A percentile compares a stretch with the other conserved stretches of the same genome.
phyloP scores from a whole-genome alignment of 305 asterid genomes.

The Withania somnifera region DNA sequence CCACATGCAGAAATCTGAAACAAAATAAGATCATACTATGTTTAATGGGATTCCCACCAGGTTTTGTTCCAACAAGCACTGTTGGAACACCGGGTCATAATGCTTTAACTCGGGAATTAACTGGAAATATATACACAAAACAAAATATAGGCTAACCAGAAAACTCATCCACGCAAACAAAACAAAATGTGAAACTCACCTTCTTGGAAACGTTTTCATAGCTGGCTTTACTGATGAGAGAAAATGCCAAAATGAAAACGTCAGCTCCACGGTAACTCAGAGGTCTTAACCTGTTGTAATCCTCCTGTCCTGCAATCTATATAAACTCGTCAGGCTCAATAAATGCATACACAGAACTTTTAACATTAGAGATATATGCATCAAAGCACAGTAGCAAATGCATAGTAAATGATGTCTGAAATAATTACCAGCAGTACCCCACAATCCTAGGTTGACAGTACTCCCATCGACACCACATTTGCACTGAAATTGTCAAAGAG shows the following conservation, averaged over 20 bases:
- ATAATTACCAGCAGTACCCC: slow-evolving; percentile 94
- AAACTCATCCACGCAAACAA: not conserved
- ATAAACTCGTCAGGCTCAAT: slow-evolving; percentile 6
- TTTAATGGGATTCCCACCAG: slow-evolving; percentile 40
- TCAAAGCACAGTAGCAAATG: not conserved
- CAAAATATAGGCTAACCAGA: slow-evolving; percentile 9
- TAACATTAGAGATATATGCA: not conserved
- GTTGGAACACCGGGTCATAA: slow-evolving; percentile 93
- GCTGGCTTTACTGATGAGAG: slow-evolving; percentile 98
- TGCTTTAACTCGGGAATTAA: slow-evolving; percentile 98
- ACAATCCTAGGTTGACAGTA: slow-evolving; percentile 87
- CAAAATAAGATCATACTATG: not conserved
- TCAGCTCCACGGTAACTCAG: slow-evolving; percentile 99
- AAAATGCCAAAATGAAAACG: slow-evolving; percentile 93
- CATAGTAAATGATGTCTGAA: slow-evolving; percentile 1
- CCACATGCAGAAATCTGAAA: not conserved
- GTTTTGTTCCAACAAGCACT: slow-evolving; percentile 92
- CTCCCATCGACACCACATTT: slow-evolving; percentile 87
- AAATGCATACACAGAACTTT: not conserved
- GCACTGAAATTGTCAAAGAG: slow-evolving; percentile 97
- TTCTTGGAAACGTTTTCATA: slow-evolving; percentile 94
- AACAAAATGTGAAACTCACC: slow-evolving; percentile 27
- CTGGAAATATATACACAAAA: slow-evolving; percentile 31
- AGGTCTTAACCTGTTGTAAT: slow-evolving; percentile 89
- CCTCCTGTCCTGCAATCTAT: slow-evolving; percentile 81